A percentile compares a stretch with the other conserved stretches of the same genome.
Conservation (phyloP, 2,329 filamentous ascomycete genomes). For the Arachnomyces sp. region DNA sequence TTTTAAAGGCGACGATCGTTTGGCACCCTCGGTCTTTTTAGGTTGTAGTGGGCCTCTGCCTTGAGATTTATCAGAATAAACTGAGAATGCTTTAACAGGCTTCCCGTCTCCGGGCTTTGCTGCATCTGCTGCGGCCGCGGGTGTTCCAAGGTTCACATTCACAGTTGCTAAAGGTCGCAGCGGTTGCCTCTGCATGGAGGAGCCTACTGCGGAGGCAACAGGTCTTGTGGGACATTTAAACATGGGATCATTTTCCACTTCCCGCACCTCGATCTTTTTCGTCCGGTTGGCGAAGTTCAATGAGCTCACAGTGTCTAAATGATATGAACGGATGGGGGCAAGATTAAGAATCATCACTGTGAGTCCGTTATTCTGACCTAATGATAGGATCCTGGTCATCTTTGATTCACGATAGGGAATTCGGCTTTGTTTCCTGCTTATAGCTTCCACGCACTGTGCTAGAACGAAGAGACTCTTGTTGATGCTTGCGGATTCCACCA, state of each 20-base stretch:
- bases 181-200: conserved; percentile 59
- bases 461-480: conserved; percentile 96
- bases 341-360: conserved; percentile 96
- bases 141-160: conserved; percentile 60
- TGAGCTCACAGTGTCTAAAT: conserved; percentile 87
- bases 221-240: conserved; percentile 66
- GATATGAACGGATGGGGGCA: conserved; percentile 83
- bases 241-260: conserved; percentile 91
- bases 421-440: conserved; percentile 64
- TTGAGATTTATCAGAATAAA: conserved; percentile 65
- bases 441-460: conserved; percentile 91
- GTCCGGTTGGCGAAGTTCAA: conserved; percentile 91
- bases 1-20: conserved; percentile 37
- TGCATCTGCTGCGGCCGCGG: conserved; percentile 39
- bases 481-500: conserved; percentile 94
- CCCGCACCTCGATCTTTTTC: conserved; percentile 91
- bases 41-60: conserved; percentile 37
- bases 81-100: conserved; percentile 74
- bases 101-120: conserved; percentile 55
- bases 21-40: conserved; percentile 34
- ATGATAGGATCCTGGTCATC: conserved; percentile 88
- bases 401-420: conserved; percentile 94
- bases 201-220: conserved; percentile 33
- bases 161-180: conserved; percentile 69
- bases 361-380: conserved; percentile 91